Evolutionary conservation across 441 rosid species (phyloP), one percentile per base, ranked within the genome.

Genomic region (Populus trichocarpa): DNA sequence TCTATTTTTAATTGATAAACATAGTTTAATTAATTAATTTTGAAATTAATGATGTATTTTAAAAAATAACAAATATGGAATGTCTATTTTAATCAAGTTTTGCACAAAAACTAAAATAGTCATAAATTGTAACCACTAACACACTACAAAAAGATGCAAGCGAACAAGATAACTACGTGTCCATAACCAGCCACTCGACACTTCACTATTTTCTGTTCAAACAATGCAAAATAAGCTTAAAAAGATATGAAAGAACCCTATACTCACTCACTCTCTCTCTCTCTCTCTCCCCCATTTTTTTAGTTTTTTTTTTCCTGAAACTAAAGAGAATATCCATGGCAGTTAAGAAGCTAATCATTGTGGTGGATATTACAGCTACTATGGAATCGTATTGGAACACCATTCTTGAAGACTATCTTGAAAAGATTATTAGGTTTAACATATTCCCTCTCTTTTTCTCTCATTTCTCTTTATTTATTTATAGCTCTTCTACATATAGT

Each of bases 401-500:
- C 75, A 57, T 72, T 28, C 36, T 72, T 32, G 40, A 72, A 2
- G 75, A 30, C 75, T 50, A 50, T 20, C 64, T 72, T 20, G 3
- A 30, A 53, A 72, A 72, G 75, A 72, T 72, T 25, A 22, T 72
- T 50, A 53, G 75, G 75, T 72, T 72, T 72, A 50, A 28, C 46
- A 18, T 50, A 69, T n/a, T 11, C 10, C 25, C 63, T 10, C 10
- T 5, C 42, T 26, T 36, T 28, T 26, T 8, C 33, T 50, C n/a
- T 72, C 33, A 25, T 0, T 25, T 25, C 6, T n/a, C n/a, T n/a
- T n/a, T n/a, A n/a, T n/a, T n/a, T n/a, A n/a, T n/a, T n/a, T n/a
- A n/a, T n/a, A n/a, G 5, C 6, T 16, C 22, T 28, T 13, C 38
- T 67, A 7, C 7, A 67, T 13, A 14, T 25, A 11, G 14, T 13